Conservation (phyloP, 1,284 basidiomycete genomes). For the Entoloma clypeatum region DNA sequence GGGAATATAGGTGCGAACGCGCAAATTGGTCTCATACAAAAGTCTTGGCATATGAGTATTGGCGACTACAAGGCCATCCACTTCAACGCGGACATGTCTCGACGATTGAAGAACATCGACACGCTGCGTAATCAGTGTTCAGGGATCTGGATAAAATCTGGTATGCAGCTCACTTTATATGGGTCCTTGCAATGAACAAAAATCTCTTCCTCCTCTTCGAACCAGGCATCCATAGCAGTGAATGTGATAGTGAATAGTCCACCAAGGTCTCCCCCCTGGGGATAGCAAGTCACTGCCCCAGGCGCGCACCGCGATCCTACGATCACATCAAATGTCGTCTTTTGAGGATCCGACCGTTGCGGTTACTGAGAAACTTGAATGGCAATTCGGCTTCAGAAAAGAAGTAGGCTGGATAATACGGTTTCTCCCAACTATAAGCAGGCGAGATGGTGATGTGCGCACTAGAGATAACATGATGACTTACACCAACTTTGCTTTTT, state of each 20-base stretch:
- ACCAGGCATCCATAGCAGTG: conserved; percentile 55
- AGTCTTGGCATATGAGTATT: conserved; percentile 52
- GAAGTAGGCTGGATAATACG: conserved; percentile 52
- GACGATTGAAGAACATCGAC: conserved; percentile 59
- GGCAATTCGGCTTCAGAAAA: conserved; percentile 45
- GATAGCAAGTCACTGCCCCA: conserved; percentile 40
- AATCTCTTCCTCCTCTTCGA: conserved; percentile 64
- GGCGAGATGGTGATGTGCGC: background rate
- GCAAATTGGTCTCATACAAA: conserved; percentile 56
- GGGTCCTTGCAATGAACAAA: conserved; percentile 63
- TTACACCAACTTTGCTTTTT: conserved; percentile 54
- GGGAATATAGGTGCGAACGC: conserved; percentile 58
- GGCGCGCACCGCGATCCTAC: conserved; percentile 38
- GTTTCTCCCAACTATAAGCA: conserved; percentile 49
- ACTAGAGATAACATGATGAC: conserved; percentile 20
- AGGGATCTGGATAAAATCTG: background rate
- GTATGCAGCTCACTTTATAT: conserved; percentile 49
- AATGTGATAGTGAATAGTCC: conserved; percentile 51
- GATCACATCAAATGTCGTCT: conserved; percentile 43
- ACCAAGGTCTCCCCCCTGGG: conserved; percentile 37
- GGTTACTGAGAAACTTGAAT: conserved; percentile 34
- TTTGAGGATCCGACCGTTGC: conserved; percentile 27
- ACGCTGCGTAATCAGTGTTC: conserved; percentile 34
- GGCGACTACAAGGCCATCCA: conserved; percentile 59
- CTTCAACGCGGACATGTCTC: conserved; percentile 54